phyloP scores from a whole-genome alignment of 2,329 filamentous ascomycete genomes.

The Pestalotiopsis sp. region DNA sequence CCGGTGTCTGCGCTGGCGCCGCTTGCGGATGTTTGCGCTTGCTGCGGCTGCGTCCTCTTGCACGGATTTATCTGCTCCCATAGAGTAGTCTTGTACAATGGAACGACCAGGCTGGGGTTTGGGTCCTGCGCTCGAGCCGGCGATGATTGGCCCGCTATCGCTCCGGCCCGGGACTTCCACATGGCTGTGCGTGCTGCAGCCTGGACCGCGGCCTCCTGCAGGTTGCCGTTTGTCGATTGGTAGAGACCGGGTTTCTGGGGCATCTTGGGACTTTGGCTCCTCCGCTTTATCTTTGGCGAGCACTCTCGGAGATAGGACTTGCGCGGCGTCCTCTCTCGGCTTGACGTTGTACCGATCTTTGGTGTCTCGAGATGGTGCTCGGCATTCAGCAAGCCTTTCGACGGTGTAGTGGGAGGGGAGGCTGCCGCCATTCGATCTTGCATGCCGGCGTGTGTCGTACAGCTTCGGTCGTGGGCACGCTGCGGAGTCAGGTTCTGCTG shows the following conservation, averaged over 20 bases:
- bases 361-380: slow-evolving; percentile 25
- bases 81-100: not conserved
- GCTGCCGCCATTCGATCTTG: slow-evolving; percentile 15
- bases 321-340: slow-evolving; percentile 16
- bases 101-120: slow-evolving; percentile 14
- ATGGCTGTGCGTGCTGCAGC: slow-evolving; percentile 29
- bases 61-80: slow-evolving; percentile 1
- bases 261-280: not conserved
- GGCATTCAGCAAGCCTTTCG: slow-evolving; percentile 28
- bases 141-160: slow-evolving; percentile 17
- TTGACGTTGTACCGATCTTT: slow-evolving; percentile 28
- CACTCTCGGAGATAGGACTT: slow-evolving; percentile 6
- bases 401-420: slow-evolving; percentile 29
- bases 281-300: not conserved
- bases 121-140: slow-evolving; percentile 15
- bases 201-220: slow-evolving; percentile 23
- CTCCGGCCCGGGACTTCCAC: slow-evolving; percentile 24
- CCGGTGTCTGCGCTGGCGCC: slow-evolving; percentile 24
- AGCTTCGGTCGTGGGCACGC: slow-evolving; percentile 12
- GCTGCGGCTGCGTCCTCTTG: not conserved
- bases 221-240: slow-evolving; percentile 14
- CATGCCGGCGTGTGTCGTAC: slow-evolving; percentile 13
- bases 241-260: slow-evolving; percentile 16
- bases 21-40: not conserved
- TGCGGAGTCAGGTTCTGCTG: slow-evolving; percentile 14